These are phyloP conservation scores for Strobilomyces confusus DNA, from an alignment of 768 basidiomycete species.

Conservation along the genomic window DNA sequence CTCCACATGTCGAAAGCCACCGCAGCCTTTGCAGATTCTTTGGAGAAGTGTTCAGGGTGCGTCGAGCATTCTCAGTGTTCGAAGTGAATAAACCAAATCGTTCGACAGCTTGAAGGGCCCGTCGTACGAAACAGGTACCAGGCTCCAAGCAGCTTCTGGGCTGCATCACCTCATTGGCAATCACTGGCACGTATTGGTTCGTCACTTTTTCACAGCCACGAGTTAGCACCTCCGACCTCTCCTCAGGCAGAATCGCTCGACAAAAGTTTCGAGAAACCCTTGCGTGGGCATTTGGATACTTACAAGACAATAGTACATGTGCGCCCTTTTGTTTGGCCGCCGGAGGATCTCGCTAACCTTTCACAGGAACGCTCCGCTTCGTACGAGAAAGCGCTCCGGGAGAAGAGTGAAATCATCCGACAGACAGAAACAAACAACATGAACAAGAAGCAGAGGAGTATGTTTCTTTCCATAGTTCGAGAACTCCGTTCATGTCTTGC, in stretches of 20 bases:
- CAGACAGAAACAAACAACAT: slow-evolving; percentile 82
- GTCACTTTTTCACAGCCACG: slow-evolving; percentile 26
- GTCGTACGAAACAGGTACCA: slow-evolving; percentile 72
- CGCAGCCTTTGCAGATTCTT: slow-evolving; percentile 79
- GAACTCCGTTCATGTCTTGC: slow-evolving; percentile 9
- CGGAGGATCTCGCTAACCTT: slow-evolving; percentile 2
- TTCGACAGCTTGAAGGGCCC: slow-evolving; percentile 67
- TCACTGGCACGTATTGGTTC: slow-evolving; percentile 86
- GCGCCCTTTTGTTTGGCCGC: slow-evolving; percentile 18
- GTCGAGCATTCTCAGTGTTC: slow-evolving; percentile 21
- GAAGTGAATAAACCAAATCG: not conserved
- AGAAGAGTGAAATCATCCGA: slow-evolving; percentile 81
- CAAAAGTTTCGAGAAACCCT: slow-evolving; percentile 83
- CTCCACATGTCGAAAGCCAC: slow-evolving; percentile 79
- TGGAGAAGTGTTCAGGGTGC: slow-evolving; percentile 81
- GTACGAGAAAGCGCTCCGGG: slow-evolving; percentile 78
- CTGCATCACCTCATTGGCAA: slow-evolving; percentile 90
- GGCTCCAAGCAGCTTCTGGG: slow-evolving; percentile 82
- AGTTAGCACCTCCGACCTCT: slow-evolving; percentile 3
- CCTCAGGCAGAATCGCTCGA: slow-evolving; percentile 78
- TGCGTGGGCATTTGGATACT: slow-evolving; percentile 78
- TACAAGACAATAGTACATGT: slow-evolving; percentile 75
- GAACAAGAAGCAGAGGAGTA: slow-evolving; percentile 83
- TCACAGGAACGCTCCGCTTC: slow-evolving; percentile 75
- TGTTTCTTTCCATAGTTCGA: slow-evolving; percentile 26